phyloP scores from a whole-genome alignment of 169 alveolate genomes.

The Plasmodium cynomolgi region DNA sequence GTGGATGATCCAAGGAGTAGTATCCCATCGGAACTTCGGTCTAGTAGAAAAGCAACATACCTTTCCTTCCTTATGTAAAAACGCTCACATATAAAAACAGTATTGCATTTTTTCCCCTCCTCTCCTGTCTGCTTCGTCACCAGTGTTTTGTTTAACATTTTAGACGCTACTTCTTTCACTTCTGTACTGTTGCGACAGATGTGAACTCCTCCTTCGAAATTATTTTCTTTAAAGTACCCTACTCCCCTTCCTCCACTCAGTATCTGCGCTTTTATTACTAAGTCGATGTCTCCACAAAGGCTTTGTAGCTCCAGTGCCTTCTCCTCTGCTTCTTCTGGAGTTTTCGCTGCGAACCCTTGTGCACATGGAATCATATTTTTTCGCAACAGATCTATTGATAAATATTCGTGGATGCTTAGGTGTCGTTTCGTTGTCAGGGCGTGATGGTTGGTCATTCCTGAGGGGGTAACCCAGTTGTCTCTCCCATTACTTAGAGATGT shows the following conservation, averaged over 20 bases:
- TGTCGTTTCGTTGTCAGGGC: slow-evolving; percentile 48
- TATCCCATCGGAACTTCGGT: slow-evolving; percentile 92
- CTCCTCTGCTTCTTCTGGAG: slow-evolving; percentile 85
- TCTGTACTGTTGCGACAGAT: slow-evolving; percentile 85
- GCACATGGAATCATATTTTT: slow-evolving; percentile 84
- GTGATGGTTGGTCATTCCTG: neutral
- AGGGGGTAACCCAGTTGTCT: neutral
- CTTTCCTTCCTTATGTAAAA: slow-evolving; percentile 88
- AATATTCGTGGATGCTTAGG: slow-evolving; percentile 83
- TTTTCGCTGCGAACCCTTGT: slow-evolving; percentile 78
- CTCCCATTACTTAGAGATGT: neutral
- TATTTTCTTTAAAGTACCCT: slow-evolving; percentile 89
- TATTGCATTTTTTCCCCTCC: slow-evolving; percentile 88
- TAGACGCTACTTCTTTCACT: slow-evolving; percentile 85
- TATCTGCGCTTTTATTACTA: slow-evolving; percentile 89
- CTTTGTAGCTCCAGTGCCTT: slow-evolving; percentile 80
- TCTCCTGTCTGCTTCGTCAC: slow-evolving; percentile 92
- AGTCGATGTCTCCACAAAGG: slow-evolving; percentile 61
- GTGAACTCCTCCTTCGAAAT: slow-evolving; percentile 91
- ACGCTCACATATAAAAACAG: slow-evolving; percentile 89
- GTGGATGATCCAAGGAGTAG: slow-evolving; percentile 87
- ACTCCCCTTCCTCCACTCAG: slow-evolving; percentile 95
- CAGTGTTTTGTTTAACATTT: slow-evolving; percentile 91
- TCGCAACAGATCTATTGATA: slow-evolving; percentile 81
- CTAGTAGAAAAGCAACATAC: slow-evolving; percentile 94